phyloP scores from a whole-genome alignment of 1,139 yeast species.

The Geotrichum reessii region DNA sequence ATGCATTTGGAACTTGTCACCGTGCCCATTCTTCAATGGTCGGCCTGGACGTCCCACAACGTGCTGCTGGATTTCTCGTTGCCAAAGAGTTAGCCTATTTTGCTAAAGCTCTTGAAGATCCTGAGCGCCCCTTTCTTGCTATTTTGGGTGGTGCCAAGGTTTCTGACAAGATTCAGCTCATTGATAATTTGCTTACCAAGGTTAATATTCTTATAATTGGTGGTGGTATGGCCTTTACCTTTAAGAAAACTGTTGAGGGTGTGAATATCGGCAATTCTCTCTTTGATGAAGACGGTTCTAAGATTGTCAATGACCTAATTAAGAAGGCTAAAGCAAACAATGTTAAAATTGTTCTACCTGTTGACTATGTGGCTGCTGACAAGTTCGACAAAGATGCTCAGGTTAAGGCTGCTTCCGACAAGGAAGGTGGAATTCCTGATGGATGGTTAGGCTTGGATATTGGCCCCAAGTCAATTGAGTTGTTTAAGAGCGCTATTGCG shows the following conservation, averaged over 20 bases:
- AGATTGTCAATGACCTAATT: constrained; percentile 80
- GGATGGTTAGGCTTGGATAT: constrained; percentile 92
- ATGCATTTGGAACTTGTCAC: constrained; percentile 98
- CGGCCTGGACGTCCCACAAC: constrained; percentile 85
- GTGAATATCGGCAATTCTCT: constrained; percentile 83
- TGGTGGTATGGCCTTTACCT: constrained; percentile 99
- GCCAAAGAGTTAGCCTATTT: constrained; percentile 93
- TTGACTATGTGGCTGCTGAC: constrained; percentile 92
- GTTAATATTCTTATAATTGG: constrained; percentile 89
- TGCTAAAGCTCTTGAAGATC: constrained; percentile 96
- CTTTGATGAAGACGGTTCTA: constrained; percentile 87
- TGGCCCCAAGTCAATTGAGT: constrained; percentile 78
- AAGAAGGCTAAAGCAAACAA: constrained; percentile 93
- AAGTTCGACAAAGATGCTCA: constrained; percentile 85
- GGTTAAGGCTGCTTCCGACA: constrained; percentile 72
- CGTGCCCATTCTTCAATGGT: constrained; percentile 99
- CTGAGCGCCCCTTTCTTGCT: constrained; percentile 94
- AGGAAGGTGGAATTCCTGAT: constrained; percentile 76
- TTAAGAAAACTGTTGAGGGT: constrained; percentile 82
- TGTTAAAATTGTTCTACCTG: constrained; percentile 87
- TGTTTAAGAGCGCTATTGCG: constrained; percentile 72
- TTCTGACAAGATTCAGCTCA: constrained; percentile 93
- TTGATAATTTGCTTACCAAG: constrained; percentile 93
- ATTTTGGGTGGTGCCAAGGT: constrained; percentile 98
- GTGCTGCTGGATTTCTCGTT: constrained; percentile 96